phyloP scores from a whole-genome alignment of 768 basidiomycete genomes.

The Termitomyces sp. region DNA sequence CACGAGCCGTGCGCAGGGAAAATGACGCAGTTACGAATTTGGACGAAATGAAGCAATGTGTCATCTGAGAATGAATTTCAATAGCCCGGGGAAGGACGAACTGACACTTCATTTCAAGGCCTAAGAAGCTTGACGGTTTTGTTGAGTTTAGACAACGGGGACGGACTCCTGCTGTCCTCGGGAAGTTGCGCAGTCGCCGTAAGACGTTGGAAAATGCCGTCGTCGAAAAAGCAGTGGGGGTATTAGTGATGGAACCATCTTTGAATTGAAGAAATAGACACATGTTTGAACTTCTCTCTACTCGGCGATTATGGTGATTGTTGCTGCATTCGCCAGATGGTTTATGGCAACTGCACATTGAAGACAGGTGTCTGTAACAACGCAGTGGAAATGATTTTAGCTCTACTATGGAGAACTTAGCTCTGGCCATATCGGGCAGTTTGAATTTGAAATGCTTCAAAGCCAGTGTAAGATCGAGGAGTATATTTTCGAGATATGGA shows the following conservation, averaged over 20 bases:
- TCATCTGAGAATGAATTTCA: neutral
- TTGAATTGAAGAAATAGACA: neutral
- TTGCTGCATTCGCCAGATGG: neutral
- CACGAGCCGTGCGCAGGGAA: neutral
- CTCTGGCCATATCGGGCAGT: neutral
- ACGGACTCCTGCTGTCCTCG: neutral
- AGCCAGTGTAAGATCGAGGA: neutral
- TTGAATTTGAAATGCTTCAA: neutral
- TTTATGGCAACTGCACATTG: neutral
- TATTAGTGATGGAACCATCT: neutral
- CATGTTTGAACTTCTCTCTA: neutral
- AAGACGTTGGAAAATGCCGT: neutral
- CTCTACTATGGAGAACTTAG: neutral
- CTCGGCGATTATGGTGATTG: neutral
- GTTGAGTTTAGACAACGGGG: neutral
- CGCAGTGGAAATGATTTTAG: neutral
- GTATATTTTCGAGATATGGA: neutral
- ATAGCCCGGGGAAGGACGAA: neutral
- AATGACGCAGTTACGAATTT: neutral
- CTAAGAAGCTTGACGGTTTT: neutral
- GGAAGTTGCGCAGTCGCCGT: neutral
- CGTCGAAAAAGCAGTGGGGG: neutral
- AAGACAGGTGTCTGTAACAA: neutral
- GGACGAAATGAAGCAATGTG: neutral
- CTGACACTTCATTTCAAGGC: neutral